Evolutionary conservation across 176 grass and related monocot genomes (phyloP), one percentile per base, ranked within the genome.

Genomic region (Oryza rufipogon): DNA sequence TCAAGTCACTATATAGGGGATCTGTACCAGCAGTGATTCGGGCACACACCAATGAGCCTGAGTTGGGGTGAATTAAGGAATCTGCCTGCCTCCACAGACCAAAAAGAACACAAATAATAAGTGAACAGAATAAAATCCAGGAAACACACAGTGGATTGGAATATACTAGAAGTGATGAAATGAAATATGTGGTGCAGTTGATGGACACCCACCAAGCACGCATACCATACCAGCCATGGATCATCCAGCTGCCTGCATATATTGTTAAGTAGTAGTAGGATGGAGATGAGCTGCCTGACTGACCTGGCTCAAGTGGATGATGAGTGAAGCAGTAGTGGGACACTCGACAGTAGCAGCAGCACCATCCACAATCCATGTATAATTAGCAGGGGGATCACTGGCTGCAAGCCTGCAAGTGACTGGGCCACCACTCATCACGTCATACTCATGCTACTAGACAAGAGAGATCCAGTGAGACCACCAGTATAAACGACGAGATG

Each of bases 321-420:
- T 15, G 70, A 76, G 26, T 86, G 48, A 74, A 79, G 51, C 73
- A 66, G 87, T 89, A 70, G 88, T 87, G 69, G 84, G 80, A 74
- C 84, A 82, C 78, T 86, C 28, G 45, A 86, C 33, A 66, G 56
- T 26, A 48, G 25, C 67, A 48, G 56, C 56, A 60, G 56, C 54
- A 48, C 46, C 47, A 14, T 49, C 47, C 22, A 51, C 22, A 51
- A 51, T 9, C 12, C 12, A 26, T 19, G 52, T 26, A 49, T 33
- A 33, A 49, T 60, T 70, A 22, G 52, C 84, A 51, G 38, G n/a
- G n/a, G 60, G 47, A 20, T 47, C 42, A 65, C 44, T 42, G 12
- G 5, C 46, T 68, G 30, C 67, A 68, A 47, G 39, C 54, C 46
- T 68, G 30, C 67, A 68, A 47, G 39, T 65, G n/a, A 84, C 70